Evolutionary conservation across 371 early-diverging fungal species (phyloP).

Genomic region (Parasitella parasitica): DNA sequence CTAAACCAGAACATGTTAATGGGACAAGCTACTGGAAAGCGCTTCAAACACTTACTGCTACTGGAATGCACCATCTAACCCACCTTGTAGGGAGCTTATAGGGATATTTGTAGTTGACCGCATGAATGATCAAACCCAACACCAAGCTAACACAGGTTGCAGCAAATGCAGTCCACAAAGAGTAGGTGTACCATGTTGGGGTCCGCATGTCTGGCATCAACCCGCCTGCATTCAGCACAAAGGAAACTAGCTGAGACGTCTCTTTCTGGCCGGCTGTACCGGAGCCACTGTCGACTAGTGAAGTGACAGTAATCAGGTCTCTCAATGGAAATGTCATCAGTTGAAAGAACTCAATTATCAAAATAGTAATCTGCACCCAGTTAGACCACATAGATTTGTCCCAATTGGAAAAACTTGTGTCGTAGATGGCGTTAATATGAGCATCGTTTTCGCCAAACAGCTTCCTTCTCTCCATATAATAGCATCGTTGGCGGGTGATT

Average conservation of each 20-base stretch:
- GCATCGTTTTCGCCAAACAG: slow-evolving; percentile 44
- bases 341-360: slow-evolving; percentile 62
- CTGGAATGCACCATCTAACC: slow-evolving; percentile 61
- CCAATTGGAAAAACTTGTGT: slow-evolving; percentile 43
- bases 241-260: slow-evolving; percentile 24
- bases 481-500: slow-evolving; percentile 54
- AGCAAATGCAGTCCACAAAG: slow-evolving; percentile 48
- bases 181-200: slow-evolving; percentile 52
- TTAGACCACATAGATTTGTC: slow-evolving; percentile 49
- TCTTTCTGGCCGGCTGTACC: slow-evolving; percentile 7
- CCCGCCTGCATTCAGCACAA: slow-evolving; percentile 45
- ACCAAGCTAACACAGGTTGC: slow-evolving; percentile 26
- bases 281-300: slow-evolving; percentile 3
- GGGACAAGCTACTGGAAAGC: too few relatives aligned
- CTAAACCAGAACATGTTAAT: slow-evolving; percentile 12
- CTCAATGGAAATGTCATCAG: slow-evolving; percentile 56
- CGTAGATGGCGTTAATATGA: slow-evolving; percentile 43
- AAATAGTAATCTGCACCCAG: slow-evolving; percentile 57
- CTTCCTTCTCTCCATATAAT: slow-evolving; percentile 42
- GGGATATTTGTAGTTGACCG: slow-evolving; percentile 40
- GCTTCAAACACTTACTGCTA: slow-evolving; percentile 42
- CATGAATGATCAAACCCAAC: slow-evolving; percentile 34
- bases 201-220: slow-evolving; percentile 53
- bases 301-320: slow-evolving; percentile 49
- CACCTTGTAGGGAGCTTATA: slow-evolving; percentile 51